Base-by-base conservation (phyloP, 2,329 filamentous ascomycete species). In the Fusarium goolgardi region DNA sequence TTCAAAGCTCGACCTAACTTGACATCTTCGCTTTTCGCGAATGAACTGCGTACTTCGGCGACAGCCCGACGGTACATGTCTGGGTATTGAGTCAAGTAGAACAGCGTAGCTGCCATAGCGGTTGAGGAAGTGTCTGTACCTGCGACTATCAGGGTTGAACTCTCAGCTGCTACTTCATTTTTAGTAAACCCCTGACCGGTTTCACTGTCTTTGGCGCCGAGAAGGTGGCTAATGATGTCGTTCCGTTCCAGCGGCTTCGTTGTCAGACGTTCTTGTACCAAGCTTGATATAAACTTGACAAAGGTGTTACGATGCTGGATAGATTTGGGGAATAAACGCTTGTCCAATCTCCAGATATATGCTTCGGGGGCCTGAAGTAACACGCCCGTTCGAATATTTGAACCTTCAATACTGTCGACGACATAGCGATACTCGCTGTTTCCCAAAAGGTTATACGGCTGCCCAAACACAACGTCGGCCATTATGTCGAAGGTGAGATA, bases 401-500 rank as follows among this genome's bases (percentile, higher is more conserved):
- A 50, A 34, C 23, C 21, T 20, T 39, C 47, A 39, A 50, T 50
- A 39, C 34, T 39, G 1, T 50, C 23, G 16, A 50, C 47, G 11
- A 50, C 34, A 29, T 29, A 31, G 23, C 47, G 34, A 21, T 50
- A 21, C 23, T 50, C 18, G 21, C 11, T 9, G 10, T 50, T 29
- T 20, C 34, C 34, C 18, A 50, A 23, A 29, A 39, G 34, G 12
- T 50, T 29, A 27, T 49, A 49, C 21, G 8, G 32, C 12, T 49
- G 46, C 16, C 46, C 46, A 49, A 49, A 49, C 3, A 49, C 47
- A 29, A 50, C 23, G 11, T 39, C 34, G 7, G 47, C 34, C 47
- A 50, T 50, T 10, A 50, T 50, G 32, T 50, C 47, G 16, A 50
- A 50, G 5, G 47, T 50, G 8, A 39, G 23, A 39, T 50, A 50